Conservation (phyloP, 2,329 filamentous ascomycete species). For the Xylariaceae sp. region DNA sequence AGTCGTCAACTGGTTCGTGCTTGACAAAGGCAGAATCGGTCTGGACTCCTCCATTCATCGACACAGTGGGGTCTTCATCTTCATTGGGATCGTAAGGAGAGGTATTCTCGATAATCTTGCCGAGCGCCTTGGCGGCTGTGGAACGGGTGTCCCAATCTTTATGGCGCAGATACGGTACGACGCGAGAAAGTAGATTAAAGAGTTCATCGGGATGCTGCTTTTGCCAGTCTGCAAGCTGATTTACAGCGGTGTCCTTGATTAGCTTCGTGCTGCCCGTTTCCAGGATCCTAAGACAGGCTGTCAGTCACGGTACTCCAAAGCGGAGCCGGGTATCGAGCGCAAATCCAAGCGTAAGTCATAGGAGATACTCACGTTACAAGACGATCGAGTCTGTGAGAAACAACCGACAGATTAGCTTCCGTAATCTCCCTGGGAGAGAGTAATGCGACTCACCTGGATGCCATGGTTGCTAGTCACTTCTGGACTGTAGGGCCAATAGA, state of each 20-base stretch:
- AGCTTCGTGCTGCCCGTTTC: constrained; percentile 95
- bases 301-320: constrained; percentile 2
- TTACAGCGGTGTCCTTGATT: constrained; percentile 93
- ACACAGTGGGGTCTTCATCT: constrained; percentile 51
- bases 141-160: constrained; percentile 97
- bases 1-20: constrained; percentile 55
- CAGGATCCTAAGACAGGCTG: constrained; percentile 59
- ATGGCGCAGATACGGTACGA: constrained; percentile 91
- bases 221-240: constrained; percentile 95
- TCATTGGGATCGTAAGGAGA: constrained; percentile 82
- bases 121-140: constrained; percentile 88
- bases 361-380: constrained; percentile 70
- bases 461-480: constrained; percentile 44
- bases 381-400: constrained; percentile 63
- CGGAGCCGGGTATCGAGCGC: not conserved
- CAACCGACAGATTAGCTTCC: constrained; percentile 30
- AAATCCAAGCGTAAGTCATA: not conserved
- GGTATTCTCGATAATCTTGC: constrained; percentile 87
- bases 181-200: constrained; percentile 87
- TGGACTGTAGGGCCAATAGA: constrained; percentile 28
- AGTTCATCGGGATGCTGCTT: constrained; percentile 97
- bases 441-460: constrained; percentile 44
- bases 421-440: constrained; percentile 3
- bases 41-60: constrained; percentile 41
- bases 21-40: constrained; percentile 47